These are phyloP conservation scores for Cladophialophora bantiana DNA, from an alignment of 2,329 filamentous ascomycete species.

Conservation along the genomic window DNA sequence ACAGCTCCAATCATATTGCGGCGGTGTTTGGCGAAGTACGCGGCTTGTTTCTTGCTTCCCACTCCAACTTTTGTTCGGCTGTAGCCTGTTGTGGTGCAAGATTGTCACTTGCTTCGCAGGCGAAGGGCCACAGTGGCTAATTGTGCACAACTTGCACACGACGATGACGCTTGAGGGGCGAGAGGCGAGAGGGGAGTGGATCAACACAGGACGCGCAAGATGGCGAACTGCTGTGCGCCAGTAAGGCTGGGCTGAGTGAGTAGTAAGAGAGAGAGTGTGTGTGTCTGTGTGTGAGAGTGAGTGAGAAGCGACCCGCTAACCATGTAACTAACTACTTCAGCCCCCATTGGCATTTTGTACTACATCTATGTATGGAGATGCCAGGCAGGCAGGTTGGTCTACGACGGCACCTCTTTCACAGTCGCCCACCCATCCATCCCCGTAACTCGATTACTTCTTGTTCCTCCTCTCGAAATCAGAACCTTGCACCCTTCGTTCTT, in stretches of 20 bases:
- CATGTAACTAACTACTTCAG: not conserved
- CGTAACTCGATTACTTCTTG: not conserved
- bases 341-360: not conserved
- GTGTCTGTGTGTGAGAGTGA: too few species aligned
- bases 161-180: too few species aligned
- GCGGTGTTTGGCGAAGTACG: not conserved
- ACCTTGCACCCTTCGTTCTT: not conserved
- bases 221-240: constrained; percentile 8
- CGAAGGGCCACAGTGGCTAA: not conserved
- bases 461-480: not conserved
- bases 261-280: not conserved
- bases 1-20: constrained; percentile 9
- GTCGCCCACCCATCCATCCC: not conserved
- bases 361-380: not conserved
- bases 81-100: constrained; percentile 12
- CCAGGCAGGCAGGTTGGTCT: not conserved
- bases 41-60: not conserved
- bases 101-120: not conserved
- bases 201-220: constrained; percentile 7
- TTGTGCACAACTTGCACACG: too few species aligned
- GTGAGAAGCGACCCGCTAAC: too few species aligned
- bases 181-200: not conserved
- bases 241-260: constrained; percentile 3
- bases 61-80: not conserved
- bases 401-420: not conserved